phyloP scores from a whole-genome alignment of 2,329 filamentous ascomycete species.

The Xylaria sp. region DNA sequence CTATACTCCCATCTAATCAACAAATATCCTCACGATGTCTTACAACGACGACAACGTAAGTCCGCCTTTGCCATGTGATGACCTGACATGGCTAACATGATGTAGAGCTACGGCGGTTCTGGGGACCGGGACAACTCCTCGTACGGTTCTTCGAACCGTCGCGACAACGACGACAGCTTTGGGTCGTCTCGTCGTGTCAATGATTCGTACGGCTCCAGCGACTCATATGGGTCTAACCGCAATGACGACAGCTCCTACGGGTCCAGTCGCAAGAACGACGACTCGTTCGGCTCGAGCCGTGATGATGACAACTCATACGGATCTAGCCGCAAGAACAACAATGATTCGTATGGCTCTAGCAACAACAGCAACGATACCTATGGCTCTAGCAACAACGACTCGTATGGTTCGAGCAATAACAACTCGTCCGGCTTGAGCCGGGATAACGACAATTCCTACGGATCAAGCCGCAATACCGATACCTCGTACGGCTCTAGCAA shows the following conservation, averaged over 20 bases:
- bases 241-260: slow-evolving; percentile 25
- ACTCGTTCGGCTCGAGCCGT: slow-evolving; percentile 19
- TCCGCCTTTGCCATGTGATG: neutral
- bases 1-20: slow-evolving; percentile 7
- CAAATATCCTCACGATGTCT: slow-evolving; percentile 53
- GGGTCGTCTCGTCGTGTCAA: slow-evolving; percentile 32
- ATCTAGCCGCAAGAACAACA: slow-evolving; percentile 24
- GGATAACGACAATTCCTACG: slow-evolving; percentile 22
- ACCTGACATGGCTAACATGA: slow-evolving; percentile 14
- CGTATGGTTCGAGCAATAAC: slow-evolving; percentile 35
- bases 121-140: slow-evolving; percentile 36
- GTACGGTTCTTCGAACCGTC: slow-evolving; percentile 27
- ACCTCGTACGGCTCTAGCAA: slow-evolving; percentile 30
- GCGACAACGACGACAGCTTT: slow-evolving; percentile 25
- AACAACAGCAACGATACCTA: slow-evolving; percentile 26
- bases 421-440: slow-evolving; percentile 18
- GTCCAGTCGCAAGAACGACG: slow-evolving; percentile 32
- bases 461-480: slow-evolving; percentile 31
- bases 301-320: slow-evolving; percentile 10
- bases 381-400: slow-evolving; percentile 32
- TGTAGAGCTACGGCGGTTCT: slow-evolving; percentile 42
- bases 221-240: slow-evolving; percentile 11
- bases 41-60: slow-evolving; percentile 57
- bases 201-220: slow-evolving; percentile 29
- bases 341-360: slow-evolving; percentile 15